Evolutionary conservation across 2,329 filamentous ascomycete species (phyloP).

Genomic region (Diaporthe citrichinensis): DNA sequence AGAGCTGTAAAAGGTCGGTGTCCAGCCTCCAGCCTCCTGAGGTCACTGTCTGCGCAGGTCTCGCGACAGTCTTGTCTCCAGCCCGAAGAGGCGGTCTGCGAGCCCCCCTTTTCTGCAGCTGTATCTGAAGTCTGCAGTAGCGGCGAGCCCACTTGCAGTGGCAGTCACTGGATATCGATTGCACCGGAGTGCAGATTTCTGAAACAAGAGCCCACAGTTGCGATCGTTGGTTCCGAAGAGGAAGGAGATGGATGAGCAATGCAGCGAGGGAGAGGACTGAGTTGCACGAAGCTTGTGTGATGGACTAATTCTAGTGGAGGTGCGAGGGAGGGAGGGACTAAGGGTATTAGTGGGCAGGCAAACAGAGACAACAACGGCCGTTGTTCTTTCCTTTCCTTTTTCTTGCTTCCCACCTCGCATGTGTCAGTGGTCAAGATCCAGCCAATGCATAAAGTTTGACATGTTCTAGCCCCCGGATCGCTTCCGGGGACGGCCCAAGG

Average conservation of each 20-base stretch:
- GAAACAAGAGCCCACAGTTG: constrained; percentile 21
- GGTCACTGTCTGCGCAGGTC: neutral
- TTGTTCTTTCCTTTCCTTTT: neutral
- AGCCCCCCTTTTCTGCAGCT: constrained; percentile 15
- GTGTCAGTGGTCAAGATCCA: constrained; percentile 24
- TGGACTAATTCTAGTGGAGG: neutral
- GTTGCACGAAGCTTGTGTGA: neutral
- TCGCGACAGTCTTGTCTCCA: neutral
- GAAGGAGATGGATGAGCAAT: neutral
- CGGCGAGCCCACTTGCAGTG: constrained; percentile 11
- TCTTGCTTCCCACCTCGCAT: neutral
- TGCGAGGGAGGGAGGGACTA: neutral
- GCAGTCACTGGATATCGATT: neutral
- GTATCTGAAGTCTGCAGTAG: neutral
- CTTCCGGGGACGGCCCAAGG: neutral
- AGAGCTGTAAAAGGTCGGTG: neutral
- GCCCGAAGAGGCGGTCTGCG: constrained; percentile 35
- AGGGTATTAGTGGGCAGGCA: neutral
- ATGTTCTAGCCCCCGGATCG: constrained; percentile 24
- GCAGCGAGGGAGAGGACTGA: neutral
- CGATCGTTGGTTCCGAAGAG: neutral
- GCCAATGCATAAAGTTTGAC: constrained; percentile 5
- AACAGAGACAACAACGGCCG: neutral
- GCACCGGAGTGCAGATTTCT: neutral
- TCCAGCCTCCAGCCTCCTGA: constrained; percentile 19